Evolutionary conservation across 768 basidiomycete genomes (phyloP).

Genomic region (Lentinula boryana): DNA sequence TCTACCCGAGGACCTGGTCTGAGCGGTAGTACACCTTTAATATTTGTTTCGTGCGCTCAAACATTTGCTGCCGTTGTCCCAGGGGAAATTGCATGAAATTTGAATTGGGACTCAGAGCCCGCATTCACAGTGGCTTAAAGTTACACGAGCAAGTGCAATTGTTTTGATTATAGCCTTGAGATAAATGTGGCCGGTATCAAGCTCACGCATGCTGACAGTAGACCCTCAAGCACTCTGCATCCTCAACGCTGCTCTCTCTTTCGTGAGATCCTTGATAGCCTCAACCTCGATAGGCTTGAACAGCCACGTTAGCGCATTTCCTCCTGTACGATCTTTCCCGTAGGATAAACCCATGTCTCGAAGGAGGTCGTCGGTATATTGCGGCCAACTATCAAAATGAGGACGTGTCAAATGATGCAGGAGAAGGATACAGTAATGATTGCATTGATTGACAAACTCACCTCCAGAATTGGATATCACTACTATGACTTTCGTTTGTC

Average conservation of each 20-base stretch:
- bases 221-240: background rate
- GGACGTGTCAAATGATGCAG: background rate
- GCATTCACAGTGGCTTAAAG: no score
- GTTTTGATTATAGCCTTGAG: no score
- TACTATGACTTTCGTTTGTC: conserved; percentile 10
- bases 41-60: no score
- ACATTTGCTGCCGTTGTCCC: no score
- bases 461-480: conserved; percentile 7
- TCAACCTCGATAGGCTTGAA: conserved; percentile 5
- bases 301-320: conserved; percentile 4
- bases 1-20: no score
- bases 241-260: background rate
- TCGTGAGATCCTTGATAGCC: background rate
- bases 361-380: conserved; percentile 5
- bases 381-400: background rate
- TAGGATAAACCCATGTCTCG: conserved; percentile 5
- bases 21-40: no score
- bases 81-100: no score
- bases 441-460: background rate
- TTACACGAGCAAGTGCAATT: no score
- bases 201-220: no score
- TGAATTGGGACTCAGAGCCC: no score
- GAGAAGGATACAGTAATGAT: background rate
- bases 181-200: no score
- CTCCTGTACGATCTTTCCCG: conserved; percentile 4